Evolutionary conservation across 176 grass and related monocot species (phyloP).

Genomic region (Carex scoparia): DNA sequence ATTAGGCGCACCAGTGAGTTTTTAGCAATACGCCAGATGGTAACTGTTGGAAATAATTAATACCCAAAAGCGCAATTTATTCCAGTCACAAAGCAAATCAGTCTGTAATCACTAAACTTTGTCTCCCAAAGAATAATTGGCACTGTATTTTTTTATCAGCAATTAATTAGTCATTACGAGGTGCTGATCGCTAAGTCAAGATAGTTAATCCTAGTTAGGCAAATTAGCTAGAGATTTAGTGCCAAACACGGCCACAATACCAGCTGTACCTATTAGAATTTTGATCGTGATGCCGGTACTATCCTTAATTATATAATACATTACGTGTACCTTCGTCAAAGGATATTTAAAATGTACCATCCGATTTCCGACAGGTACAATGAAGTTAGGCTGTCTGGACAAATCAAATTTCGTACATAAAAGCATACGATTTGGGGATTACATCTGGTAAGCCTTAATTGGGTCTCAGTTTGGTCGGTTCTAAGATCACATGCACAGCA

Average conservation of each 20-base stretch:
- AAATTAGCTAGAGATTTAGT: background rate
- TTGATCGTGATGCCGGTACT: background rate
- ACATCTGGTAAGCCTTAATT: background rate
- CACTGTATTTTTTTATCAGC: background rate
- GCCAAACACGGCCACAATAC: background rate
- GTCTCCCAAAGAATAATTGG: background rate
- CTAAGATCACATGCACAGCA: slow-evolving; percentile 1
- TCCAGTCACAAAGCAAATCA: background rate
- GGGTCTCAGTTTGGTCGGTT: background rate
- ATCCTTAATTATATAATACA: background rate
- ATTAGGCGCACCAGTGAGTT: background rate
- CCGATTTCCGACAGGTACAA: background rate
- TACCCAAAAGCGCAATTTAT: background rate
- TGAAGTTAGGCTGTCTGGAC: slow-evolving; percentile 4
- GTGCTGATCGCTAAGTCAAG: background rate
- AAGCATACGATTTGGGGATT: background rate
- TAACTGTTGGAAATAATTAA: background rate
- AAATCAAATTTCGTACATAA: background rate
- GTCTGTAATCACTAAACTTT: background rate
- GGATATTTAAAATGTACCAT: background rate
- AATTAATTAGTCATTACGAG: background rate
- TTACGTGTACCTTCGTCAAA: background rate
- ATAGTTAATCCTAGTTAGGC: background rate
- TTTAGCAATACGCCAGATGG: background rate
- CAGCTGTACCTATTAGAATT: background rate